phyloP scores from a whole-genome alignment of 2,329 filamentous ascomycete species.

The Stenocarpella maydis region DNA sequence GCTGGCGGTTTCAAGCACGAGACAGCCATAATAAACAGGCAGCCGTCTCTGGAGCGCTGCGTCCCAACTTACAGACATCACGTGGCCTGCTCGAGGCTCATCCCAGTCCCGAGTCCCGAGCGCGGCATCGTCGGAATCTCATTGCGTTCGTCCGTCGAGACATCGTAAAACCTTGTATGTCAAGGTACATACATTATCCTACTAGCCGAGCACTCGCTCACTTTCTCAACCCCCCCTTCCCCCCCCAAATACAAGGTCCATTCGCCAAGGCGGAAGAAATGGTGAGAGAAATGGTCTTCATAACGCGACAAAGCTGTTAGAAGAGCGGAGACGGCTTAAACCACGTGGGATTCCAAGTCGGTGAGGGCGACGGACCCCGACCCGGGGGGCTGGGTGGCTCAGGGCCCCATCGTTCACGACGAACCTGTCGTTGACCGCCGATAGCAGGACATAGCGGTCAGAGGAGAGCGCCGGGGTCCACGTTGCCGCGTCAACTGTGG shows the following conservation, averaged over 20 bases:
- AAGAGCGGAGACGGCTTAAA: slow-evolving; percentile 25
- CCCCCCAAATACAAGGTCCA: neutral
- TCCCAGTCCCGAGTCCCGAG: neutral
- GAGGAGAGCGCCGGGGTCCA: slow-evolving; percentile 10
- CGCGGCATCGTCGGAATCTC: neutral
- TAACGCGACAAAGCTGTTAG: neutral
- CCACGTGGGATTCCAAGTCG: slow-evolving; percentile 35
- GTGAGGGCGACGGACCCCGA: slow-evolving; percentile 29
- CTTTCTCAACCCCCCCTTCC: neutral
- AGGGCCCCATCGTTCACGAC: slow-evolving; percentile 32
- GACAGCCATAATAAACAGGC: too few species aligned
- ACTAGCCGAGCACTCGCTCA: slow-evolving; percentile 12
- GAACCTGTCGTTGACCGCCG: slow-evolving; percentile 32
- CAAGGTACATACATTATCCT: slow-evolving; percentile 26
- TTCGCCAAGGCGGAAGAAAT: slow-evolving; percentile 18
- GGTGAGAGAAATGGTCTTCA: neutral
- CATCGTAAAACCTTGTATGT: neutral
- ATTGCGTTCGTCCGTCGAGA: neutral
- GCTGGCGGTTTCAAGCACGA: neutral
- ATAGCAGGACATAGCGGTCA: slow-evolving; percentile 30
- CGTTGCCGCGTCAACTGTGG: slow-evolving; percentile 29
- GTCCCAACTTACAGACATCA: neutral
- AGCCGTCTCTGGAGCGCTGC: too few species aligned
- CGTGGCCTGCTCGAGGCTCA: neutral
- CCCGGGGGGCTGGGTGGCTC: slow-evolving; percentile 28